Conservation (phyloP, 257 asterid species). For the Nicotiana knightiana region DNA sequence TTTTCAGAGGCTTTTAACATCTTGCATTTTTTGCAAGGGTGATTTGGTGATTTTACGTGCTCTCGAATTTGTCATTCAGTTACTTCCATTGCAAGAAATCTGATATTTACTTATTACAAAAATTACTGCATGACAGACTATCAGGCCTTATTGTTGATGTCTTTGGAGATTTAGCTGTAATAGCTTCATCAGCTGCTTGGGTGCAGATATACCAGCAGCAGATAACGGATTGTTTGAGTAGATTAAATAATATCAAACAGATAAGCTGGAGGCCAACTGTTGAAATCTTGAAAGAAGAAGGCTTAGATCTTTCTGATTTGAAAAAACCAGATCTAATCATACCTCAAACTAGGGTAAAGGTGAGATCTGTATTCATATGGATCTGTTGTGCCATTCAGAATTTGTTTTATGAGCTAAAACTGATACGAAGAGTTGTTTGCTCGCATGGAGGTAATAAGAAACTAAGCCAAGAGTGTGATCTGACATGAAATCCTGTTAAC, state of each 20-base stretch:
- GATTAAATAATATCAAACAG: constrained; percentile 42
- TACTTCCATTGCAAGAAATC: neutral
- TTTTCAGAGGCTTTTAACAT: neutral
- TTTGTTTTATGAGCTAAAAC: neutral
- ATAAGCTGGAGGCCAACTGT: constrained; percentile 81
- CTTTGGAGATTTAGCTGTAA: constrained; percentile 85
- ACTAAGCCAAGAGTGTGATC: neutral
- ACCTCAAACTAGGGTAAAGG: constrained; percentile 58
- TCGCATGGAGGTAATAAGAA: neutral
- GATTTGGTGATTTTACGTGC: neutral
- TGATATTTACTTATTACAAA: neutral
- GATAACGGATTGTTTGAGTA: constrained; percentile 46
- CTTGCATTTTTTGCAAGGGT: neutral
- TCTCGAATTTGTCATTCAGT: neutral
- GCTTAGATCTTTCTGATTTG: constrained; percentile 49
- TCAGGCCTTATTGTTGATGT: constrained; percentile 89
- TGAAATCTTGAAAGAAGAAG: constrained; percentile 95
- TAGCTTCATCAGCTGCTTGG: constrained; percentile 99
- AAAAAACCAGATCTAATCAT: constrained; percentile 30
- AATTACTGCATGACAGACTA: constrained; percentile 44
- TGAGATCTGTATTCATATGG: constrained; percentile 18
- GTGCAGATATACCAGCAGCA: constrained; percentile 80
- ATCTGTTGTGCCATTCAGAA: neutral
- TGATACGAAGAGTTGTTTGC: neutral
- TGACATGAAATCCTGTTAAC: neutral